Evolutionary conservation across 2,329 filamentous ascomycete species (phyloP).

Genomic region (Lachnum nothofagi): DNA sequence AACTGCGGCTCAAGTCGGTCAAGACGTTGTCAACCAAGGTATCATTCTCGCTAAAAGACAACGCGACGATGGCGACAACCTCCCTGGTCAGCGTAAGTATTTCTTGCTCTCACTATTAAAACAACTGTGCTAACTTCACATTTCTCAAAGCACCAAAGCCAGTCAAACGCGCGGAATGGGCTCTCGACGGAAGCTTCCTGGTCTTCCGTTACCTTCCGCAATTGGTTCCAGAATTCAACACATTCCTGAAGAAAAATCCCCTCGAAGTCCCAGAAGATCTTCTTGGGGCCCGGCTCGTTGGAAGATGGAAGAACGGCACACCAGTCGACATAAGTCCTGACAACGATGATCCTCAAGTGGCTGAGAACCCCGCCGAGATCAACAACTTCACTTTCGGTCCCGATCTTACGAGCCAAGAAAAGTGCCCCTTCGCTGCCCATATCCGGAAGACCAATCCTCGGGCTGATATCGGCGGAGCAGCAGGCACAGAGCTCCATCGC

Average conservation of each 20-base stretch:
- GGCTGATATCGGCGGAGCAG: constrained; percentile 28
- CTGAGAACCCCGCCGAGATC: constrained; percentile 20
- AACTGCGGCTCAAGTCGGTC: constrained; percentile 27
- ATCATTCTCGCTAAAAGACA: constrained; percentile 35
- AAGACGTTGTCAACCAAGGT: constrained; percentile 33
- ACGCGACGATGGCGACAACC: constrained; percentile 29
- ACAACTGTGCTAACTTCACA: neutral
- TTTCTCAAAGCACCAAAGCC: neutral
- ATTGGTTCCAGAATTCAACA: constrained; percentile 41
- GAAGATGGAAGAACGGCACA: constrained; percentile 40
- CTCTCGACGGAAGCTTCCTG: constrained; percentile 41
- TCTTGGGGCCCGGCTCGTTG: constrained; percentile 40
- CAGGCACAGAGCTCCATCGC: constrained; percentile 27
- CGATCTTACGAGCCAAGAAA: constrained; percentile 29
- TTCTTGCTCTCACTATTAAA: neutral
- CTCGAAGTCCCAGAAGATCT: constrained; percentile 31
- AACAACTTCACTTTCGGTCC: constrained; percentile 36
- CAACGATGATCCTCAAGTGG: constrained; percentile 32
- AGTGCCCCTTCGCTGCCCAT: constrained; percentile 44
- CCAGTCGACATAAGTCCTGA: constrained; percentile 32
- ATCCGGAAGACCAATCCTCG: constrained; percentile 44
- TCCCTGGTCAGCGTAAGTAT: neutral
- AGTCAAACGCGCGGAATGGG: constrained; percentile 35
- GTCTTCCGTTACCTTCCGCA: constrained; percentile 42
- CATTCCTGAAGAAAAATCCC: constrained; percentile 35